Base-by-base conservation (phyloP, 805 yeast species). In the Komagataella kurtzmanii region DNA sequence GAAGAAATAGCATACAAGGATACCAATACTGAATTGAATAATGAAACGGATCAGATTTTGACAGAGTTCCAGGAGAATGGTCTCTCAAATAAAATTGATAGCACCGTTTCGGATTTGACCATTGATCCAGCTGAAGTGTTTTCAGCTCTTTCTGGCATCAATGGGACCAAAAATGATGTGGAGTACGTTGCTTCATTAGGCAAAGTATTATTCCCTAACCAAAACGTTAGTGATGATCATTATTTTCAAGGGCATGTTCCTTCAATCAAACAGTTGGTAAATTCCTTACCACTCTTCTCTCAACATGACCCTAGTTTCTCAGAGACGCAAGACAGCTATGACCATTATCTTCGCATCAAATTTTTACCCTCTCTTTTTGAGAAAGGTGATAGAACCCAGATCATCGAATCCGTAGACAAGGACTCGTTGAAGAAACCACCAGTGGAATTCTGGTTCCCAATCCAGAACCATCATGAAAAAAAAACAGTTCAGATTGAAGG, bases 311-410 rank as follows among this genome's bases (percentile, higher is more conserved):
- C 61, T 4, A 50, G 53, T 44, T 55, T 66, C 18, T 48, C 48
- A 17, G 51, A 66, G 23, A 49, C 56, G 36, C 47, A 14, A 21
- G 47, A 45, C n/a, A 50, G 61, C 46, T 66, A 64, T 44, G 61
- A 57, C 17, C 56, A 59, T 40, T 59, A 61, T 18, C 47, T 65
- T 17, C 63, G 64, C 24, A 52, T 68, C 30, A 64, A 62, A 49
- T 54, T 68, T 46, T 53, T 63, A 17, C 70, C 72, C 1, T 65
- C 68, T 55, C 65, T 63, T 3, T 65, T 58, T 49, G 51, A 52
- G 18, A 51, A 56, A n/a, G 52, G 59, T 30, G 55, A 56, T 3
- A 54, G 59, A 45, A 58, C 61, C 18, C 51, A 57, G 17, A 14
- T 30, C 14, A 4, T 30, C 14, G 40, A 30, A 30, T 30, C 40